Percentiles rank a stretch among this genome's conserved stretches.
Conservation (phyloP, 176 grass and related monocot genomes). For the Rhynchospora tenuis region DNA sequence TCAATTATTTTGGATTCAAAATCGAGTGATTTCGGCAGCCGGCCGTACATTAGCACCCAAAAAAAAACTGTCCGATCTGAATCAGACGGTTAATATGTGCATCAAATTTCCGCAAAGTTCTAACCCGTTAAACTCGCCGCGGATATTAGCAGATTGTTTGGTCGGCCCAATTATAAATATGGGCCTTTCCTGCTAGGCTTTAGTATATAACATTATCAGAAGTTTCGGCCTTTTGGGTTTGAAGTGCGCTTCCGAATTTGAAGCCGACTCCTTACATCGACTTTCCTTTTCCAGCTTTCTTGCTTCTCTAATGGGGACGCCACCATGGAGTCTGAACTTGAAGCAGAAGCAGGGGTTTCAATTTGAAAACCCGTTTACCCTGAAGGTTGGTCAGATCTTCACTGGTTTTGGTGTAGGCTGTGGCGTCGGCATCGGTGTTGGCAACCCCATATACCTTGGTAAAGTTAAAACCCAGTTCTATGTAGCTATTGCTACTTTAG, state of each 20-base stretch:
- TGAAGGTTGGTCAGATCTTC: conserved; percentile 76
- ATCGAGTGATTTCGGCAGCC: background rate
- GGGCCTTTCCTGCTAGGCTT: background rate
- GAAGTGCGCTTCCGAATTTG: background rate
- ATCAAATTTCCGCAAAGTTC: background rate
- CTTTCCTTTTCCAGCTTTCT: background rate
- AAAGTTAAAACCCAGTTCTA: background rate
- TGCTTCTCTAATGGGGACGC: conserved; percentile 13
- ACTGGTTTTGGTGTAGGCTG: conserved; percentile 81
- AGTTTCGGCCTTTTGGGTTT: too few species aligned
- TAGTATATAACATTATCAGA: background rate
- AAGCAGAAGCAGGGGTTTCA: conserved; percentile 16
- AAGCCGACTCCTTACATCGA: background rate
- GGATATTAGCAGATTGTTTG: background rate
- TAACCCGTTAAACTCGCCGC: background rate
- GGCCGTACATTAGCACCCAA: background rate
- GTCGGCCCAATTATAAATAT: too few species aligned
- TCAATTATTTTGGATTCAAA: too few species aligned
- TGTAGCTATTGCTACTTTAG: conserved; percentile 6
- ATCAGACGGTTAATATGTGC: background rate
- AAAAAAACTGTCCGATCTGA: background rate
- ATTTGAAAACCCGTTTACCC: conserved; percentile 69
- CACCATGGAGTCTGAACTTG: conserved; percentile 4
- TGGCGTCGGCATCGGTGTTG: conserved; percentile 65
- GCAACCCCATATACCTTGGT: conserved; percentile 79